phyloP scores from a whole-genome alignment of 108 stramenopile genomes.

The Skeletonema menzelii region DNA sequence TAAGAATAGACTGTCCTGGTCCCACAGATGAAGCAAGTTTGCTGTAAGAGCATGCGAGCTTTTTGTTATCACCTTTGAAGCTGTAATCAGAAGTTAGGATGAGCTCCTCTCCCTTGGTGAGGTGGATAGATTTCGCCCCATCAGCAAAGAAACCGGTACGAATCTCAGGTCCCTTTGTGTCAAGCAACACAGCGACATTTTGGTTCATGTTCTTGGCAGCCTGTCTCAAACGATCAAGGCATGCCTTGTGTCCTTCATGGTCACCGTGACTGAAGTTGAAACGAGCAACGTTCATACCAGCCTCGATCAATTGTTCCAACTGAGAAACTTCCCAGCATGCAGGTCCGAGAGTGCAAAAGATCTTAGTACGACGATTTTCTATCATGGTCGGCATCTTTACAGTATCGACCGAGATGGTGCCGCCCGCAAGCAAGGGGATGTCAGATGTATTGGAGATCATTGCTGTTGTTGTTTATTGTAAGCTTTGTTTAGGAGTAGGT shows the following conservation, averaged over 20 bases:
- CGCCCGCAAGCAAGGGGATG: constrained; percentile 59
- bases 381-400: constrained; percentile 48
- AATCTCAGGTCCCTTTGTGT: constrained; percentile 94
- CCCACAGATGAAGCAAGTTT: constrained; percentile 64
- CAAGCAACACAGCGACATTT: constrained; percentile 75
- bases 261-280: constrained; percentile 93
- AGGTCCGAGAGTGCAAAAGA: constrained; percentile 90
- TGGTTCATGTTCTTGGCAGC: constrained; percentile 67
- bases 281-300: constrained; percentile 90
- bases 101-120: constrained; percentile 62
- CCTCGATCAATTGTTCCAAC: constrained; percentile 81
- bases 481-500: background rate
- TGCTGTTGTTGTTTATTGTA: background rate
- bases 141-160: constrained; percentile 88
- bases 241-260: constrained; percentile 73
- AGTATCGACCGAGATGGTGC: constrained; percentile 56
- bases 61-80: constrained; percentile 63
- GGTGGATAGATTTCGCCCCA: constrained; percentile 64
- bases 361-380: constrained; percentile 73
- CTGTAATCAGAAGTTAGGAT: constrained; percentile 76
- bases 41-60: constrained; percentile 80
- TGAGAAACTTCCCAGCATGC: constrained; percentile 85
- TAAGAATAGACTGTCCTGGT: constrained; percentile 76
- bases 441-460: constrained; percentile 68
- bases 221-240: constrained; percentile 63